A percentile compares a stretch with the other conserved stretches of the same genome.
Conservation (phyloP, 2,329 filamentous ascomycete species). For the Colletotrichum kahawae region DNA sequence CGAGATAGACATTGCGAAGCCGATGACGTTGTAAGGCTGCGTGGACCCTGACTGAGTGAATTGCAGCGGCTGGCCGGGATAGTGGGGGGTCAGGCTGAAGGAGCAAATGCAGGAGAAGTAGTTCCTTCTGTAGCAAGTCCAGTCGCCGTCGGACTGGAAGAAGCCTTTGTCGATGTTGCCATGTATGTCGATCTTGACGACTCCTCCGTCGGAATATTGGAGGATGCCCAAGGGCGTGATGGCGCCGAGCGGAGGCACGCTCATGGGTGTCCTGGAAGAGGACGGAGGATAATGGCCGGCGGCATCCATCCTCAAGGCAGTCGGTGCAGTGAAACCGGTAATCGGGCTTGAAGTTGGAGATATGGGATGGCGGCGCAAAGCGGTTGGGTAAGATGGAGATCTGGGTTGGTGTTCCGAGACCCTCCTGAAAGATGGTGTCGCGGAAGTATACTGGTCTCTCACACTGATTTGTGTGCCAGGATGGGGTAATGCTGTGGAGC, state of each 20-base stretch:
- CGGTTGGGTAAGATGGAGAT: constrained; percentile 55
- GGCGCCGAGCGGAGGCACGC: constrained; percentile 57
- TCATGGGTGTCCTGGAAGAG: constrained; percentile 40
- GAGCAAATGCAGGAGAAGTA: constrained; percentile 89
- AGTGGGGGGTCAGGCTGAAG: constrained; percentile 69
- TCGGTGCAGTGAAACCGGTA: constrained; percentile 8
- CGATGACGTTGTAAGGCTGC: constrained; percentile 69
- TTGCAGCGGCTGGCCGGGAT: constrained; percentile 50
- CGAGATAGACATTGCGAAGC: constrained; percentile 84
- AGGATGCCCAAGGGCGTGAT: constrained; percentile 64
- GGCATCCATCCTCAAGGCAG: constrained; percentile 17
- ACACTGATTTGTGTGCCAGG: constrained; percentile 52
- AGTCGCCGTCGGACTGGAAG: constrained; percentile 80
- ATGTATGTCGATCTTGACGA: constrained; percentile 74
- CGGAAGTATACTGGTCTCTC: constrained; percentile 58
- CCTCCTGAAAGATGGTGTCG: constrained; percentile 56
- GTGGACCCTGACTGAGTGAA: constrained; percentile 55
- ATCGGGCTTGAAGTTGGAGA: constrained; percentile 57
- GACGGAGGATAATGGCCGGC: constrained; percentile 36
- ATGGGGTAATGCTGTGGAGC: constrained; percentile 57
- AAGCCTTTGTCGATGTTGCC: constrained; percentile 90
- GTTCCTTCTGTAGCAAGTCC: constrained; percentile 92
- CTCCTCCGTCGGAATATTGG: constrained; percentile 58
- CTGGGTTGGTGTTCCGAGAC: constrained; percentile 54
- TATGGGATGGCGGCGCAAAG: constrained; percentile 55